phyloP scores from a whole-genome alignment of 139 green algal species.

The Micromonas commoda region DNA sequence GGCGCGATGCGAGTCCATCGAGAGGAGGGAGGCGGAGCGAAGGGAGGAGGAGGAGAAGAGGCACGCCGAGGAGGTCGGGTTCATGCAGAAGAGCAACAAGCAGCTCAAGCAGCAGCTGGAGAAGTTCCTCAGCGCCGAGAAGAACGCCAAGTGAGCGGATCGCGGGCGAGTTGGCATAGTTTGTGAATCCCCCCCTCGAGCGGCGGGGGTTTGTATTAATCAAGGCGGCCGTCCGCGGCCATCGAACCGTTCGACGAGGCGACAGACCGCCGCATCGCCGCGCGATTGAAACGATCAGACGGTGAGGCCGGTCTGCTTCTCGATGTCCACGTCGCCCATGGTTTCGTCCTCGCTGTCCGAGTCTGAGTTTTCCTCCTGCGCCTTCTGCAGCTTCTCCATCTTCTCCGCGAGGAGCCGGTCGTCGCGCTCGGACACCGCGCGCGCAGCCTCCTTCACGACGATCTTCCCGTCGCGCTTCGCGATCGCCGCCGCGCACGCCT shows the following conservation, averaged over 20 bases:
- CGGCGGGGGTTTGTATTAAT: too few relatives aligned
- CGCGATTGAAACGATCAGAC: too few relatives aligned
- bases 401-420: slow-evolving; percentile 80
- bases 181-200: too few relatives aligned
- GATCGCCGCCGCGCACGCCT: slow-evolving; percentile 52
- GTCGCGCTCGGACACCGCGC: slow-evolving; percentile 89
- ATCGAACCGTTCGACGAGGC: too few relatives aligned
- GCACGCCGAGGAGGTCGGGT: slow-evolving; percentile 76
- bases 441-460: slow-evolving; percentile 81
- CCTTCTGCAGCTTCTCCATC: slow-evolving; percentile 62
- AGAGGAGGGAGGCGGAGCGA: slow-evolving; percentile 74
- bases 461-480: slow-evolving; percentile 78
- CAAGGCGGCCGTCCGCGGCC: too few relatives aligned
- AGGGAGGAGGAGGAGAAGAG: slow-evolving; percentile 72
- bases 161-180: too few relatives aligned
- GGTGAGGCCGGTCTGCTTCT: too few relatives aligned
- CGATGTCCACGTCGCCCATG: slow-evolving; percentile 62
- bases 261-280: too few relatives aligned
- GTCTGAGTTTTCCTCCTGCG: slow-evolving; percentile 55
- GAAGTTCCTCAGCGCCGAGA: slow-evolving; percentile 51
- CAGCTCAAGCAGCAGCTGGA: slow-evolving; percentile 79
- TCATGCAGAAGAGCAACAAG: slow-evolving; percentile 56
- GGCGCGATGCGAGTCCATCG: slow-evolving; percentile 72
- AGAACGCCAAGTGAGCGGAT: slow-evolving; percentile 45
- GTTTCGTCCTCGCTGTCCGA: slow-evolving; percentile 61